phyloP scores from a whole-genome alignment of 2,329 filamentous ascomycete species.

The Leptographium procerum region DNA sequence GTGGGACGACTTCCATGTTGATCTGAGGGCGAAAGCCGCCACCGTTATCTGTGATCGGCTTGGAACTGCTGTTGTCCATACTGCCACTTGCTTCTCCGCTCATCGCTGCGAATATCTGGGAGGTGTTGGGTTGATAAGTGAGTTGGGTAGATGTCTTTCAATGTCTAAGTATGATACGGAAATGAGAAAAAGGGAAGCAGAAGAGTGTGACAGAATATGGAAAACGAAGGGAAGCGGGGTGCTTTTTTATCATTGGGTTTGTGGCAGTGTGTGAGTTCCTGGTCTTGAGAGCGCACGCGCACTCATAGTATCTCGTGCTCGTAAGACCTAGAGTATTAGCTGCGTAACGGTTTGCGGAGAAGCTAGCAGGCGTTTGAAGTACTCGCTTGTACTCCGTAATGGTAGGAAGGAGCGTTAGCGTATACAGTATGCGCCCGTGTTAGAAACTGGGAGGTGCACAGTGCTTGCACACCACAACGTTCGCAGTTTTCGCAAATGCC shows the following conservation, averaged over 20 bases:
- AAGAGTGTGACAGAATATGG: background rate
- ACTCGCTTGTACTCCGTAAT: too few species aligned
- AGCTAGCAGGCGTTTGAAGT: background rate
- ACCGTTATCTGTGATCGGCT: background rate
- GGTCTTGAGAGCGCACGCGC: background rate
- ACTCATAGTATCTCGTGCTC: background rate
- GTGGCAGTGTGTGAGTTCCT: background rate
- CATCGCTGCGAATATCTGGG: background rate
- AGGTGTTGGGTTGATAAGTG: background rate
- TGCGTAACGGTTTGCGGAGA: background rate
- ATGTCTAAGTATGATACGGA: background rate
- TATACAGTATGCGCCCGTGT: background rate
- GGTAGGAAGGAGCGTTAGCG: background rate
- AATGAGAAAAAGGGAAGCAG: background rate
- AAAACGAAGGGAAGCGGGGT: background rate
- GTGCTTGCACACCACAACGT: background rate
- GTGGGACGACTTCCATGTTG: slow-evolving; percentile 64
- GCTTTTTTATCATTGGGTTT: background rate
- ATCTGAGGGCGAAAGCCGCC: slow-evolving; percentile 37
- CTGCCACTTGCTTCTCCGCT: background rate
- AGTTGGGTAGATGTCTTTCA: background rate
- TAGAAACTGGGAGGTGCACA: background rate
- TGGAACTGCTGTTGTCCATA: background rate
- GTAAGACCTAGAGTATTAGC: background rate
- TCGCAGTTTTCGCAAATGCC: background rate